These are phyloP conservation scores for Garcia nutans DNA, from an alignment of 345 rosid genomes.

Conservation along the genomic window DNA sequence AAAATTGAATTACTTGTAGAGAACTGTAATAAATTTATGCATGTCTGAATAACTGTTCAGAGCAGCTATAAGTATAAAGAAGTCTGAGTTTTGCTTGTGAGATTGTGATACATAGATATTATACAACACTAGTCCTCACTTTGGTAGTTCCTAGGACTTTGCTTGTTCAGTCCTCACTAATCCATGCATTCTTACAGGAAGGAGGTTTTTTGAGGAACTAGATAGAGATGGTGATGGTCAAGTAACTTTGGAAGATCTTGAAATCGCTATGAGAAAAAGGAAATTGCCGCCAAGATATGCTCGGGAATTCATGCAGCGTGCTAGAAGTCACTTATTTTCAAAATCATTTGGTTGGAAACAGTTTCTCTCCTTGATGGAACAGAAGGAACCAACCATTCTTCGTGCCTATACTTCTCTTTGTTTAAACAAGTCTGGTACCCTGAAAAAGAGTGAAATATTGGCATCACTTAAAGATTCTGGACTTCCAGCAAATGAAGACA, in stretches of 20 bases:
- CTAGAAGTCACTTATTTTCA: slow-evolving; percentile 85
- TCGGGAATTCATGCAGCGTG: slow-evolving; percentile 76
- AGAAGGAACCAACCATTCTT: slow-evolving; percentile 93
- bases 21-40: not conserved
- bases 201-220: slow-evolving; percentile 94
- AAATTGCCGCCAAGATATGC: slow-evolving; percentile 84
- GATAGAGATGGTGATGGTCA: slow-evolving; percentile 98
- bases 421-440: slow-evolving; percentile 90
- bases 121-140: not conserved
- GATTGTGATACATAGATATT: not conserved
- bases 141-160: not conserved
- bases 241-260: slow-evolving; percentile 92
- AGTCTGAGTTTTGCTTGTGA: not conserved
- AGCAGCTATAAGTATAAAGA: not conserved
- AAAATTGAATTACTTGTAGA: not conserved
- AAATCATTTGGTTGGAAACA: slow-evolving; percentile 98
- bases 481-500: slow-evolving; percentile 94
- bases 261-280: slow-evolving; percentile 87
- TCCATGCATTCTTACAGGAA: slow-evolving; percentile 48
- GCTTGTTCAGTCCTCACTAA: slow-evolving; percentile 5
- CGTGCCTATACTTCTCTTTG: slow-evolving; percentile 97
- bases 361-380: slow-evolving; percentile 96
- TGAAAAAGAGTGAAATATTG: slow-evolving; percentile 91
- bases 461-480: slow-evolving; percentile 86
- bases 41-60: not conserved